Evolutionary conservation across 2,329 filamentous ascomycete species (phyloP), one percentile per base, ranked within the genome.

Genomic region (Stachybotrys echinatus): DNA sequence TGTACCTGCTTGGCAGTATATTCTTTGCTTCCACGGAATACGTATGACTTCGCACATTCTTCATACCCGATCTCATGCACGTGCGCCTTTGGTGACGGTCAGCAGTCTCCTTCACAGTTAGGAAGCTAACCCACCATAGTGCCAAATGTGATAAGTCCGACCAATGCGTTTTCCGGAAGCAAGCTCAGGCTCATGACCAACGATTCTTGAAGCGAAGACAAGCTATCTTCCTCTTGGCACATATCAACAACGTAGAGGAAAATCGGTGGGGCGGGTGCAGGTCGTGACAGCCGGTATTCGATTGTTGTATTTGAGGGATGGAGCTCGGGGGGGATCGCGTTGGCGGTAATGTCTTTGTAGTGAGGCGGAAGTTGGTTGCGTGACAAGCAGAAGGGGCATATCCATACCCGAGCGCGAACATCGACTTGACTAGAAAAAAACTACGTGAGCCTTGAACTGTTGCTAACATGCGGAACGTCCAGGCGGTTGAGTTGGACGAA

Each of bases 1-100:
- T 97, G 92, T n/a, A 99, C 91, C 67, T 97, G 92, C 74, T 97
- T 97, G 48, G 92, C 89, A n/a, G 85, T 81, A 69, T 99, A 99
- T 64, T 99, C 94, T 76, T 97, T 99, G 77, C 85, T 96, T 38
- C 94, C 94, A 50, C 92, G 84, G 79, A 99, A 99, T 40, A 99
- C 94, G 63, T 96, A 99, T 6, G 92, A 96, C 73, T 97, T 99
- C 57, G 94, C 90, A 71, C 94, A 99, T 71, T 97, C 94, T 49
- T 89, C 92, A 66, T 99, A 99, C 49, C 94, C 94, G 58, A 99
- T 89, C 72, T 99, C 94, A 67, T 99, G 94, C 18, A 99, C 90
- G 81, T 96, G 92, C 27, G 90, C 84, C 88, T 91, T 58, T 14
- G 20, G 31, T n/a, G 19, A 5, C 12, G n/a, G 3, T 40, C 38